phyloP scores from a whole-genome alignment of 192 early-diverging fungal species.

The Backusella circina region DNA sequence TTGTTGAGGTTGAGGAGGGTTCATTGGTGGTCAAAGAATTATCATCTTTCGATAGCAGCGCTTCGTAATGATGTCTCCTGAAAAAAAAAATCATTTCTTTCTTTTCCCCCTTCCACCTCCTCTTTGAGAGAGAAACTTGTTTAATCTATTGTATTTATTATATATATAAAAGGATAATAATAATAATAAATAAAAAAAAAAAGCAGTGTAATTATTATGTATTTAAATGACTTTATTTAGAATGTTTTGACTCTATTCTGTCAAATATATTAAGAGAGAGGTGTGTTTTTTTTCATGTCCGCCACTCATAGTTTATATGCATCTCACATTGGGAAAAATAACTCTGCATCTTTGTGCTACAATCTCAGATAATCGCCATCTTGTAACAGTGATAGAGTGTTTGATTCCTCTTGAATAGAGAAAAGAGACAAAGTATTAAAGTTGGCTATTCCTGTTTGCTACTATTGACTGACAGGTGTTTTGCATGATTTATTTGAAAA shows the following conservation, averaged over 20 bases:
- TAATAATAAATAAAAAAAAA: neutral
- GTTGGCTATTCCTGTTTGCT: too few relatives aligned
- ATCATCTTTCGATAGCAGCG: neutral
- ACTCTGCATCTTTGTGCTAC: too few relatives aligned
- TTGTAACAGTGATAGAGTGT: too few relatives aligned
- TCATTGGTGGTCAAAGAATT: slow-evolving; percentile 8
- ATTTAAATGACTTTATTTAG: neutral
- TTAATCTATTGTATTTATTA: neutral
- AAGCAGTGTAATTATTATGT: neutral
- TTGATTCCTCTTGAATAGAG: too few relatives aligned
- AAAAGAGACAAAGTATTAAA: too few relatives aligned
- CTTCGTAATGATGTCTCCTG: neutral
- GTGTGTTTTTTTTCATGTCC: neutral
- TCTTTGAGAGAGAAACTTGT: neutral
- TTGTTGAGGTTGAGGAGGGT: neutral
- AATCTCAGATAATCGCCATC: too few relatives aligned
- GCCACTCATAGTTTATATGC: too few relatives aligned
- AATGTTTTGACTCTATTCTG: neutral
- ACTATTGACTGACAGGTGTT: too few relatives aligned
- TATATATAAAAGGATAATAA: neutral
- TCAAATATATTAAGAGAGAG: neutral
- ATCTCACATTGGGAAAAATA: too few relatives aligned
- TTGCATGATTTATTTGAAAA: too few relatives aligned
- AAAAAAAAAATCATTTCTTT: neutral
- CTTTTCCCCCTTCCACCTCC: neutral